Base-by-base conservation (phyloP, 2,329 filamentous ascomycete species). In the Claviceps humidiphila region DNA sequence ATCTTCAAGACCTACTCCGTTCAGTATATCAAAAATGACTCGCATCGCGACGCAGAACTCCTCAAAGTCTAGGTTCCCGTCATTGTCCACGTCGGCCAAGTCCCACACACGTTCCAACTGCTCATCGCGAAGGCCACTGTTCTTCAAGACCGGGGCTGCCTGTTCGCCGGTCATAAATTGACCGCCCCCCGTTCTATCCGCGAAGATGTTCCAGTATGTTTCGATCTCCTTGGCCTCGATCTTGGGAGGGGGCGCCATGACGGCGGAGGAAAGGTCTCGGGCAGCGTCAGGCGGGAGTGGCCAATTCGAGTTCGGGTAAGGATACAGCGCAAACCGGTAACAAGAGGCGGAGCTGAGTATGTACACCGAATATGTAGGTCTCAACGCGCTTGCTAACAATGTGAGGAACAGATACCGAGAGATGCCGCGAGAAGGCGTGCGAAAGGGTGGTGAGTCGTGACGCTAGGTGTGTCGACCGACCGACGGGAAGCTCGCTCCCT, bases 1-100 rank as follows among this genome's bases (percentile, higher is more conserved):
- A 1, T 34, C 3, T 16, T 20, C 26, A 22, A 26, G 13, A 49
- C 58, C 52, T 76, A 94, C 88, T 61, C 93, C 93, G 64, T 98
- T 98, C 61, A 98, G 83, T 58, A 97, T 74, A 67, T 98, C 93
- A 68, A 97, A 98, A 62, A 97, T 96, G 63, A 98, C 74, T 64
- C 93, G 82, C 93, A 98, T 98, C 41, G 90, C 93, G 54, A 98
- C 93, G 69, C 93, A 98, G 68, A 98, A 98, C 75, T 98, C 93
- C 72, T 98, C 93, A 73, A 98, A 98, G 71, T 98, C 93, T 51
- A 98, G 76, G 69, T 94, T 94, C 57, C 93, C 93, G 73, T 98
- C 93, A 61, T 90, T 90, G 70, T 98, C 93, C 56, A 98, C 89
- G 67, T 98, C 93, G 54, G 93, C 89, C 57, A 98, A 77, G 64